phyloP scores from a whole-genome alignment of 2,329 filamentous ascomycete genomes.

The Stagonosporopsis chrysanthemi region DNA sequence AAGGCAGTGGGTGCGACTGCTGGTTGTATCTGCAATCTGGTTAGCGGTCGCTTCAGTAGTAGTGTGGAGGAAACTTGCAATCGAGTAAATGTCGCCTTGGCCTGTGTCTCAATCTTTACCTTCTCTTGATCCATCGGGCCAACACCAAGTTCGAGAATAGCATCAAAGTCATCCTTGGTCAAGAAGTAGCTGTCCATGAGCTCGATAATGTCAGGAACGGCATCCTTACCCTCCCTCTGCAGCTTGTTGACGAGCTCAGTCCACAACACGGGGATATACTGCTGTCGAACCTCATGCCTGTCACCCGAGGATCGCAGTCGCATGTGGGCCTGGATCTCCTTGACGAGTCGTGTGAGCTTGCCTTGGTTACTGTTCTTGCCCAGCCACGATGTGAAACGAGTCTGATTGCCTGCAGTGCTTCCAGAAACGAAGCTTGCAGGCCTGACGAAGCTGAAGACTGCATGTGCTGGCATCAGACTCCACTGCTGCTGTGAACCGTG shows the following conservation, averaged over 20 bases:
- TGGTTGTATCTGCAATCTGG: constrained; percentile 74
- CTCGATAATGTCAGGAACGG: constrained; percentile 82
- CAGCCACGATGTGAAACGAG: constrained; percentile 88
- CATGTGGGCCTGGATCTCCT: constrained; percentile 98
- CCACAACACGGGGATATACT: constrained; percentile 92
- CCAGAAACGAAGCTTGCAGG: constrained; percentile 89
- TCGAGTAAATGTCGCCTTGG: constrained; percentile 89
- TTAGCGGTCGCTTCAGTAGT: constrained; percentile 15
- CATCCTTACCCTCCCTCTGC: constrained; percentile 80
- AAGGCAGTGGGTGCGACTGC: constrained; percentile 86
- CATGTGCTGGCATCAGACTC: constrained; percentile 97
- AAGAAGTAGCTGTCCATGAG: constrained; percentile 98
- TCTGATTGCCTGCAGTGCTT: constrained; percentile 69
- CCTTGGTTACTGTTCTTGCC: constrained; percentile 88
- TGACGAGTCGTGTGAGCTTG: constrained; percentile 78
- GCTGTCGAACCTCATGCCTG: constrained; percentile 90
- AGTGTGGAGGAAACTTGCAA: constrained; percentile 65
- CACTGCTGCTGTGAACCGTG: constrained; percentile 98
- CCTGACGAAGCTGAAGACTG: constrained; percentile 91
- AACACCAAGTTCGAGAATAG: constrained; percentile 87
- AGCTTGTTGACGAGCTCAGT: constrained; percentile 77
- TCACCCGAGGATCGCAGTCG: constrained; percentile 88
- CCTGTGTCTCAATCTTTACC: constrained; percentile 81
- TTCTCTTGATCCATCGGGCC: constrained; percentile 79
- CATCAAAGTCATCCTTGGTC: constrained; percentile 93